phyloP scores from a whole-genome alignment of 192 early-diverging fungal species.

The Rhizoclosmatium sp. region DNA sequence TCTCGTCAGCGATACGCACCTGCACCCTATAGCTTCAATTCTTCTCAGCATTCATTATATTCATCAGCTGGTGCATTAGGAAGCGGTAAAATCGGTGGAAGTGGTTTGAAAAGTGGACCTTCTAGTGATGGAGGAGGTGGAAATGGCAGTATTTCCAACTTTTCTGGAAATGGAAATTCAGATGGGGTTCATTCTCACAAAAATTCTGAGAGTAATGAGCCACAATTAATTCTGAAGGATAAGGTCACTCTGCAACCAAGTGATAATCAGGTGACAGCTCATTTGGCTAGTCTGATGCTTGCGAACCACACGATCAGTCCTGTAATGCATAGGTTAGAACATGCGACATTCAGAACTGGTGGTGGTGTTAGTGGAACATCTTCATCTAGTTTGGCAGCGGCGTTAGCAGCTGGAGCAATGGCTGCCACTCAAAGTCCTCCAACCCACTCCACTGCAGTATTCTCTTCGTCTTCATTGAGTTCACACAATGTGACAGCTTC shows the following conservation, averaged over 20 bases:
- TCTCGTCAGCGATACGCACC: constrained; percentile 28
- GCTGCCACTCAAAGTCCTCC: too few species aligned
- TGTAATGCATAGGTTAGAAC: constrained; percentile 78
- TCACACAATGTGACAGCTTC: background rate
- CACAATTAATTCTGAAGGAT: constrained; percentile 24
- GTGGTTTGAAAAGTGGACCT: background rate
- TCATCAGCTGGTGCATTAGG: background rate
- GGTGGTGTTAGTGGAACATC: background rate
- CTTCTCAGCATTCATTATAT: background rate
- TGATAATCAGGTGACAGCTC: constrained; percentile 83
- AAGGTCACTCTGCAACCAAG: constrained; percentile 66
- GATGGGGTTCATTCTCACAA: background rate
- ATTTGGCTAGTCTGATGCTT: constrained; percentile 83
- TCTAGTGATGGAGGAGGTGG: constrained; percentile 16
- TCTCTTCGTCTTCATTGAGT: background rate
- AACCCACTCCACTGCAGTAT: background rate
- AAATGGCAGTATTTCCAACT: background rate
- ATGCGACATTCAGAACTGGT: constrained; percentile 75
- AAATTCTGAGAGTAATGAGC: background rate
- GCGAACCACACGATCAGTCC: constrained; percentile 90
- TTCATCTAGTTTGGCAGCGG: background rate
- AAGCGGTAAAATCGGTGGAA: background rate
- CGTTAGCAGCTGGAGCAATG: background rate
- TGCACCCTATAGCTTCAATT: constrained; percentile 3
- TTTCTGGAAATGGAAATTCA: background rate